phyloP scores from a whole-genome alignment of 371 early-diverging fungal species.

The Mortierella sp. region DNA sequence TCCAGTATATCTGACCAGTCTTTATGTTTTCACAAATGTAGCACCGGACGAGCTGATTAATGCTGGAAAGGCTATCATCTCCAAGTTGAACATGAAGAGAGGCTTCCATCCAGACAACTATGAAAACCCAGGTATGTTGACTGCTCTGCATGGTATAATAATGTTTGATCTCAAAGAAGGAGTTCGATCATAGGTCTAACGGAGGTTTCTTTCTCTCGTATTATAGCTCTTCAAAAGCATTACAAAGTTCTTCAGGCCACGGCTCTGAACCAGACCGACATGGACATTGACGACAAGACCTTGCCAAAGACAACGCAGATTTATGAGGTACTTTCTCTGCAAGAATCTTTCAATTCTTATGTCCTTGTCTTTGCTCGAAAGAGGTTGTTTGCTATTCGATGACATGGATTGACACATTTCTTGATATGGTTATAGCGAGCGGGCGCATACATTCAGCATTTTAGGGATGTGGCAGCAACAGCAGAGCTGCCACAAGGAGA shows the following conservation, averaged over 20 bases:
- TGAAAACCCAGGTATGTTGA: constrained; percentile 72
- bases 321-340: constrained; percentile 10
- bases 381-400: neutral
- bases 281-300: constrained; percentile 55
- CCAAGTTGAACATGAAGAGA: constrained; percentile 63
- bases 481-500: constrained; percentile 26
- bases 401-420: neutral
- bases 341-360: neutral
- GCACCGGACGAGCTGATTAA: constrained; percentile 57
- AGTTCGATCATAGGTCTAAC: neutral
- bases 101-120: constrained; percentile 65
- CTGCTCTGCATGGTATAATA: neutral
- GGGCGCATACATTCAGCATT: constrained; percentile 40
- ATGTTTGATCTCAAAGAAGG: neutral
- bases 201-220: neutral
- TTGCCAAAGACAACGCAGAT: constrained; percentile 54
- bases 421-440: constrained; percentile 29
- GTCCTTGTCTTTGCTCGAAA: neutral
- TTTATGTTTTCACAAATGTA: constrained; percentile 17
- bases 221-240: constrained; percentile 69
- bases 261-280: constrained; percentile 64
- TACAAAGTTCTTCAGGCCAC: constrained; percentile 74
- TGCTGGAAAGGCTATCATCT: constrained; percentile 60
- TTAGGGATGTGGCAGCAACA: constrained; percentile 28
- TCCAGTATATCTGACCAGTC: neutral